Conservation (phyloP, 1,284 basidiomycete genomes). For the Tranzscheliella williamsii region DNA sequence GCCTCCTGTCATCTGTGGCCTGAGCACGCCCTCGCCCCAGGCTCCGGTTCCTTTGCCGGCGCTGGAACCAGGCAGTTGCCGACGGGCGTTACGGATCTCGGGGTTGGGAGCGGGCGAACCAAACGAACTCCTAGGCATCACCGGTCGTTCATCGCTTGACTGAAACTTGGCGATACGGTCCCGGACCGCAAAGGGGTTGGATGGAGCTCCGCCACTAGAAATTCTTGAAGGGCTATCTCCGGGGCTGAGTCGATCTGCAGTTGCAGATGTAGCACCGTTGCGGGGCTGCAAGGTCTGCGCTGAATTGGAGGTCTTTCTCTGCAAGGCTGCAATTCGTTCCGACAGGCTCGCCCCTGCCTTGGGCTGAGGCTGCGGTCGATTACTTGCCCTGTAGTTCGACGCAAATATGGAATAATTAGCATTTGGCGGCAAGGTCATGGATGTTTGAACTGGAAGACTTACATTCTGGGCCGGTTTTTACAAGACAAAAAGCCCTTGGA, state of each 20-base stretch:
- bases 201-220: not conserved
- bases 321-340: slow-evolving; percentile 52
- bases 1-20: slow-evolving; percentile 54
- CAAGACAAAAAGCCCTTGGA: too few relatives aligned
- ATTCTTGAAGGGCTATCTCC: slow-evolving; percentile 28
- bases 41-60: slow-evolving; percentile 38
- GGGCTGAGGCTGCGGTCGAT: slow-evolving; percentile 19
- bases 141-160: slow-evolving; percentile 37
- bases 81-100: slow-evolving; percentile 29
- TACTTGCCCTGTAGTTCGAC: slow-evolving; percentile 28
- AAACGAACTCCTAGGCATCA: slow-evolving; percentile 51
- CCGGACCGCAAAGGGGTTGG: slow-evolving; percentile 30
- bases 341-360: slow-evolving; percentile 44
- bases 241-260: slow-evolving; percentile 25
- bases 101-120: slow-evolving; percentile 50
- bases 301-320: slow-evolving; percentile 42
- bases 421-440: too few relatives aligned
- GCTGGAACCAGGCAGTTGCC: slow-evolving; percentile 39
- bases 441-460: too few relatives aligned
- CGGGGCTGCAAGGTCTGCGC: slow-evolving; percentile 17
- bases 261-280: slow-evolving; percentile 3
- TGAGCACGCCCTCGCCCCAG: slow-evolving; percentile 48
- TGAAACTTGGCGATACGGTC: slow-evolving; percentile 54
- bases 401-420: too few relatives aligned
- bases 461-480: too few relatives aligned